These are phyloP conservation scores for Podochytrium sp. DNA, from an alignment of 192 early-diverging fungal species.

Conservation along the genomic window DNA sequence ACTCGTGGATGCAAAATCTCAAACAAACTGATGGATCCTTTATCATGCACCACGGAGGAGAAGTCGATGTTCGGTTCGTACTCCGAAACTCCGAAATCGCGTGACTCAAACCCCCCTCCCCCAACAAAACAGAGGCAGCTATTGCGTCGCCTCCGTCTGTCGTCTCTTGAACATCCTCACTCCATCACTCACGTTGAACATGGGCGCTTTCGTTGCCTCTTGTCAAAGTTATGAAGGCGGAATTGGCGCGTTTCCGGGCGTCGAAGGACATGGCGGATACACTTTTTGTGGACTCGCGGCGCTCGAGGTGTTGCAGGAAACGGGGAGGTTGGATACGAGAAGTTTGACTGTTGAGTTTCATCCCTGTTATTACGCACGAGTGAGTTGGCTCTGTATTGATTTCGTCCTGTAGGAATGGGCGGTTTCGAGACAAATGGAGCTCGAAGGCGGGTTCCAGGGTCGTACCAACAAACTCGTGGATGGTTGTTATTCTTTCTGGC, in stretches of 20 bases:
- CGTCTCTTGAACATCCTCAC: conserved; percentile 84
- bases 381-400: neutral
- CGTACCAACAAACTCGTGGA: conserved; percentile 97
- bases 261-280: conserved; percentile 96
- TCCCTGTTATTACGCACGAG: neutral
- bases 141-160: conserved; percentile 83
- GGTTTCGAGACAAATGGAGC: conserved; percentile 74
- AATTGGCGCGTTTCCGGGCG: conserved; percentile 76
- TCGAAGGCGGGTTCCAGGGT: conserved; percentile 97
- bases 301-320: conserved; percentile 71
- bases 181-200: conserved; percentile 68
- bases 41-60: conserved; percentile 87
- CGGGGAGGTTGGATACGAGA: conserved; percentile 66
- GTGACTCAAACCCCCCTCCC: too few relatives aligned
- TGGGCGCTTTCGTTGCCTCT: conserved; percentile 70
- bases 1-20: conserved; percentile 76
- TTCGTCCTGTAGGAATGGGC: conserved; percentile 66
- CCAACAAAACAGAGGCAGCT: conserved; percentile 37
- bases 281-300: conserved; percentile 92
- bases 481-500: conserved; percentile 98
- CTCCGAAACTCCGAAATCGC: neutral
- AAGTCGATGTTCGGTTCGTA: conserved; percentile 70
- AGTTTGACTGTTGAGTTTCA: conserved; percentile 53
- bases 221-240: conserved; percentile 97
- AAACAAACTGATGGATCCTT: conserved; percentile 91